Evolutionary conservation across 495 filamentous ascomycete species (phyloP), one percentile per base, ranked within the genome.

Genomic region (Haplographium delicatum): DNA sequence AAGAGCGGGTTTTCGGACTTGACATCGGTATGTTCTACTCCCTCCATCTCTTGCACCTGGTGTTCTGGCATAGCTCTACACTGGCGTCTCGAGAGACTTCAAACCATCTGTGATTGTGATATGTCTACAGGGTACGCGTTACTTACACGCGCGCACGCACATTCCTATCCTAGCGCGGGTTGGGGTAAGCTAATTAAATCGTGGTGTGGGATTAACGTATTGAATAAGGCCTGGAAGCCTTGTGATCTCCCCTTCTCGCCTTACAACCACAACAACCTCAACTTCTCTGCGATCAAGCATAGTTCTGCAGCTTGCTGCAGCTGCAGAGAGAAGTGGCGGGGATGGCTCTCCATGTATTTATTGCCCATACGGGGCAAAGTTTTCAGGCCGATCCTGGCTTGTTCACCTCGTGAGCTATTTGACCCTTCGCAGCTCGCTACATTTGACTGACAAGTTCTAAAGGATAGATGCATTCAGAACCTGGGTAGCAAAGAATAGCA

Each of bases 281-380:
- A 18, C 31, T 16, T 41, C 16, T 11, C 39, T 51, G 35, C 44
- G 27, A 50, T 23, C 5, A 24, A 10, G 20, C 52, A 22, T 2
- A 27, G 22, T 41, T 49, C 51, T 46, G 38, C 53, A 52, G 60
- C 53, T 57, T 47, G 24, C 30, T 35, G 37, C 23, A 62, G 55
- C 56, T 59, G 60, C 33, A 56, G 51, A 37, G 26, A 11, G 49
- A 56, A 53, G 50, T 31, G 56, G 53, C 52, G 57, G 57, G 60
- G 60, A 89, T 90, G 80, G 83, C 84, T 69, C 72, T 88, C 64
- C 79, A 88, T 67, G 81, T 96, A 67, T 86, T 85, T 68, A 80
- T 93, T 52, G 90, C 88, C 73, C 89, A 93, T 73, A 85, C 85
- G 60, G 90, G 90, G 73, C 82, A 89, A 73, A 83, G 84, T 71